These are phyloP conservation scores for Colletotrichum truncatum DNA, from an alignment of 2,329 filamentous ascomycete species.

Conservation along the genomic window DNA sequence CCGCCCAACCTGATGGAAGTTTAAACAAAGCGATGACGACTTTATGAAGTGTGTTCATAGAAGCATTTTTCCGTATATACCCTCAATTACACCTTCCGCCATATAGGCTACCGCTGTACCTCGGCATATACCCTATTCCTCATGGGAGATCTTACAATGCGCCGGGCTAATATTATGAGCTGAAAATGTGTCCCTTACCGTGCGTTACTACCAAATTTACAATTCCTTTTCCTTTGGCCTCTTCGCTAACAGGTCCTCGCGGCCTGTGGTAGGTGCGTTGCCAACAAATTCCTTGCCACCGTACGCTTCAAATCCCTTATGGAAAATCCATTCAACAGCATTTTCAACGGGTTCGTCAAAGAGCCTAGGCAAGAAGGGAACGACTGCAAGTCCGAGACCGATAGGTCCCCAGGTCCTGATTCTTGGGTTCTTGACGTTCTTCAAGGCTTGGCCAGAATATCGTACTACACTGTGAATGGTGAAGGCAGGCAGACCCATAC, in stretches of 20 bases:
- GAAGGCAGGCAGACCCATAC: conserved; percentile 93
- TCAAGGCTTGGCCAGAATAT: conserved; percentile 89
- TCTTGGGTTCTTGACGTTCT: conserved; percentile 78
- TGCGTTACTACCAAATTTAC: background rate
- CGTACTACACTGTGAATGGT: conserved; percentile 93
- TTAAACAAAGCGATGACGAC: conserved; percentile 14
- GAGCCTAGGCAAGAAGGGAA: conserved; percentile 83
- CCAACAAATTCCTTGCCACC: conserved; percentile 71
- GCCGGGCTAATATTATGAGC: conserved; percentile 16
- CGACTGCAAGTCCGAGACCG: conserved; percentile 79
- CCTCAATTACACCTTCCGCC: conserved; percentile 17
- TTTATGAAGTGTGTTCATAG: conserved; percentile 23
- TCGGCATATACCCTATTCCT: background rate
- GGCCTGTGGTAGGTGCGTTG: conserved; percentile 61
- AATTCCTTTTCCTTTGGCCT: conserved; percentile 37
- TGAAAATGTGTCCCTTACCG: background rate
- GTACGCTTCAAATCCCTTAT: conserved; percentile 78
- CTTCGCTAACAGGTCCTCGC: conserved; percentile 54
- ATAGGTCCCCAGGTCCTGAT: conserved; percentile 91
- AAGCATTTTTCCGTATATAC: conserved; percentile 25
- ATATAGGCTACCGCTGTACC: background rate
- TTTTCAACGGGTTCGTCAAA: conserved; percentile 95
- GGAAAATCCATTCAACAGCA: conserved; percentile 90
- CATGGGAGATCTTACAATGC: conserved; percentile 16
- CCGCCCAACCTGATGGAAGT: conserved; percentile 76